phyloP scores from a whole-genome alignment of 1,284 basidiomycete species.

The Boletus chippewaensis region DNA sequence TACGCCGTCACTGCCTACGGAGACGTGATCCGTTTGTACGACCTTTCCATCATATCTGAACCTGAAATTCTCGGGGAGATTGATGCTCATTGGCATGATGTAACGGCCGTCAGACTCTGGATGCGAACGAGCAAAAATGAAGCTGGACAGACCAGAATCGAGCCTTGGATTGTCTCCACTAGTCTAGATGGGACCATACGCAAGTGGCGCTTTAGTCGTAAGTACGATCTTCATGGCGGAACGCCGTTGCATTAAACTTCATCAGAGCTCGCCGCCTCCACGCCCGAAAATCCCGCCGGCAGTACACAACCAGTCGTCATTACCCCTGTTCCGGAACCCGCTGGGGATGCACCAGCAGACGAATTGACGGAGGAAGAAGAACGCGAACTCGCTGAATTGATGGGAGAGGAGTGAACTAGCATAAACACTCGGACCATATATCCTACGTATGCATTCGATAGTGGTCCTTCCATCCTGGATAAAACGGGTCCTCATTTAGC shows the following conservation, averaged over 20 bases:
- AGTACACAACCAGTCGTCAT: slow-evolving; percentile 22
- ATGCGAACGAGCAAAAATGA: slow-evolving; percentile 41
- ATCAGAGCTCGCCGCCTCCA: slow-evolving; percentile 47
- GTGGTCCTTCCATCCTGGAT: slow-evolving; percentile 38
- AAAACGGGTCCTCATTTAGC: slow-evolving; percentile 45
- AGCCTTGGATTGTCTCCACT: slow-evolving; percentile 75
- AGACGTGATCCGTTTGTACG: slow-evolving; percentile 72
- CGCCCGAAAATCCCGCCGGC: slow-evolving; percentile 30
- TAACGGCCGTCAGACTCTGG: slow-evolving; percentile 72
- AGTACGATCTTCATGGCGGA: slow-evolving; percentile 21
- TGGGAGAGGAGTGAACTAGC: slow-evolving; percentile 45
- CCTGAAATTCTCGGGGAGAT: slow-evolving; percentile 62
- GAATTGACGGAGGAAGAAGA: slow-evolving; percentile 70
- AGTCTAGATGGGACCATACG: slow-evolving; percentile 83
- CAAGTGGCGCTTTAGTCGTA: slow-evolving; percentile 73
- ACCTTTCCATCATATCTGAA: slow-evolving; percentile 55
- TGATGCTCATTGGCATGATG: slow-evolving; percentile 85
- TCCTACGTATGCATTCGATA: slow-evolving; percentile 17
- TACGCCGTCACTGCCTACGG: slow-evolving; percentile 78
- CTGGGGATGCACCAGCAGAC: slow-evolving; percentile 23
- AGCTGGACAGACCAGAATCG: slow-evolving; percentile 42
- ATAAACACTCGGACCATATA: neutral
- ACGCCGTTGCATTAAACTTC: neutral
- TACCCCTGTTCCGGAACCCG: slow-evolving; percentile 17
- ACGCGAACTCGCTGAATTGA: slow-evolving; percentile 71